Percentiles rank a stretch among this genome's conserved stretches.
phyloP scores from a whole-genome alignment of 1,284 basidiomycete genomes.

The Boletus calvinii region DNA sequence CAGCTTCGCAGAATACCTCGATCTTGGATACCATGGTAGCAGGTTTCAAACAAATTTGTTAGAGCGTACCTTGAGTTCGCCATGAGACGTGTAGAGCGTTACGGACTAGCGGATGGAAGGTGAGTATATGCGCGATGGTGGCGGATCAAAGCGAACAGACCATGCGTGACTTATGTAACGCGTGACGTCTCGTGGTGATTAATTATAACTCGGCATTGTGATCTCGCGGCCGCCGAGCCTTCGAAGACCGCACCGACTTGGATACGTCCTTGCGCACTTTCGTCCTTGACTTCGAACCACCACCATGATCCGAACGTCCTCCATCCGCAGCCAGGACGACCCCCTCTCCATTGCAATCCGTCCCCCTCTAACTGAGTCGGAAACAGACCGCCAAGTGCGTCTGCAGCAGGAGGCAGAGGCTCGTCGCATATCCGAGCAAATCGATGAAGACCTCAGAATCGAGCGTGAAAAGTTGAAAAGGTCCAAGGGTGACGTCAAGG shows the following conservation, averaged over 20 bases:
- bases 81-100: constrained; percentile 90
- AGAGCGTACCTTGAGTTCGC: constrained; percentile 84
- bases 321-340: constrained; percentile 69
- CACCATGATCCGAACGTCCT: constrained; percentile 60
- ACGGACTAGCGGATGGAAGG: constrained; percentile 67
- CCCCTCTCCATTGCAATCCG: constrained; percentile 68
- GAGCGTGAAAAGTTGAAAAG: constrained; percentile 65
- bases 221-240: background rate
- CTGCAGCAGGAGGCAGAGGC: constrained; percentile 69
- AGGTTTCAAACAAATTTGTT: background rate
- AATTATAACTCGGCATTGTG: background rate
- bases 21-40: constrained; percentile 52
- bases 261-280: constrained; percentile 1
- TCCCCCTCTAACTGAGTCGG: constrained; percentile 66
- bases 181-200: constrained; percentile 17
- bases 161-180: constrained; percentile 34
- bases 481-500: constrained; percentile 73
- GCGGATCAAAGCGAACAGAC: constrained; percentile 28
- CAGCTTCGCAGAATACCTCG: constrained; percentile 95
- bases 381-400: constrained; percentile 56
- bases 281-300: constrained; percentile 33
- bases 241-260: background rate
- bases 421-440: constrained; percentile 69
- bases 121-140: constrained; percentile 22
- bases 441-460: constrained; percentile 72